Evolutionary conservation across 1,284 basidiomycete genomes (phyloP).

Genomic region (Sporisorium exsertum): DNA sequence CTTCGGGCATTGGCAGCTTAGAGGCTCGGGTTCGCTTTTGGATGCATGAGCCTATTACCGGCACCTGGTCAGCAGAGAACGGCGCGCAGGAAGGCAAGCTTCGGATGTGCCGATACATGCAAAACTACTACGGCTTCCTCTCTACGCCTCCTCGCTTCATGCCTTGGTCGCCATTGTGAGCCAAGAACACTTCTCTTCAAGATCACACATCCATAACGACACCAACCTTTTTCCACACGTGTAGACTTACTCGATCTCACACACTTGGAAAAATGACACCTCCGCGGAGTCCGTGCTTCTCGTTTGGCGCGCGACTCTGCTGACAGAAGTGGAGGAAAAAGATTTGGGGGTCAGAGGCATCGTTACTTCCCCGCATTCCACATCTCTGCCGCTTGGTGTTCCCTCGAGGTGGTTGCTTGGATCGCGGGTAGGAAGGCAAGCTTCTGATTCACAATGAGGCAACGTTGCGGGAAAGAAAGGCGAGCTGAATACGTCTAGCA

Average conservation of each 20-base stretch:
- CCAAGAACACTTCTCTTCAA: not conserved
- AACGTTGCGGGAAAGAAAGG: too few species aligned
- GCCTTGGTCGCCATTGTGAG: conserved; percentile 16
- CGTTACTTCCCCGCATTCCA: conserved; percentile 10
- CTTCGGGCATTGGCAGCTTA: conserved; percentile 3
- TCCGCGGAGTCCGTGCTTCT: conserved; percentile 9
- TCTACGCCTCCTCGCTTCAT: conserved; percentile 23
- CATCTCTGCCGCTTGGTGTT: conserved; percentile 6
- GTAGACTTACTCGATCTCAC: conserved; percentile 4
- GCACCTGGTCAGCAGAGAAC: conserved; percentile 6
- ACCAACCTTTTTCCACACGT: not conserved
- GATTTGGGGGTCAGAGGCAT: not conserved
- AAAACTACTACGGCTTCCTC: conserved; percentile 45
- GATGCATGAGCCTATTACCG: conserved; percentile 36
- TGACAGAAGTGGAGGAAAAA: conserved; percentile 22
- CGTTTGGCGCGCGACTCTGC: conserved; percentile 35
- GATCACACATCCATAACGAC: conserved; percentile 1
- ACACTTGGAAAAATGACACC: not conserved
- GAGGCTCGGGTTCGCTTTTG: conserved; percentile 36
- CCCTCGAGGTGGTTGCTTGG: too few species aligned
- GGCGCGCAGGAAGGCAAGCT: not conserved
- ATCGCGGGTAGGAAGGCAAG: too few species aligned
- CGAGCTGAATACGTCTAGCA: not conserved
- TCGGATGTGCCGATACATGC: conserved; percentile 21
- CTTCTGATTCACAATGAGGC: too few species aligned